These are phyloP conservation scores for Fusarium dimerum DNA, from an alignment of 2,329 filamentous ascomycete species.

Conservation along the genomic window DNA sequence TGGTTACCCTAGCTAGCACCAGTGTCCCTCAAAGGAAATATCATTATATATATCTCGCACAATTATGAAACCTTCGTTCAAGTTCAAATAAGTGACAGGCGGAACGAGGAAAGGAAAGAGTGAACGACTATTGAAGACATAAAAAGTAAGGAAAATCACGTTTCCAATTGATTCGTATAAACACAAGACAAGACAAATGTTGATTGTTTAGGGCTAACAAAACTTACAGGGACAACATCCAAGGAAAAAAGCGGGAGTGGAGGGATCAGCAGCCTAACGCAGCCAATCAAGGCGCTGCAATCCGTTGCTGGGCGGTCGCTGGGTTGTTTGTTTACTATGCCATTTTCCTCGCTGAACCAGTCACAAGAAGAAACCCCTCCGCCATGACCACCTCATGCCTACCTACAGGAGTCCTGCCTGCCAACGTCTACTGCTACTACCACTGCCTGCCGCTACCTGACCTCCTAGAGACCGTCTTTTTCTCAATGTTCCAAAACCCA, in stretches of 20 bases:
- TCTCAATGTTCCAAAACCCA: background rate
- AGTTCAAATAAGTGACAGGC: too few species aligned
- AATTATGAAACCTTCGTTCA: too few species aligned
- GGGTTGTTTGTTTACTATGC: constrained; percentile 38
- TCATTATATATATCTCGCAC: too few species aligned
- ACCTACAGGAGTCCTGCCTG: constrained; percentile 4
- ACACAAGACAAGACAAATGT: constrained; percentile 6
- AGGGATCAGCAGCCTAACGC: background rate
- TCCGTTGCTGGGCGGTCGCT: constrained; percentile 36
- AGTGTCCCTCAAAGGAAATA: too few species aligned
- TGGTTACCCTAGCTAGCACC: too few species aligned
- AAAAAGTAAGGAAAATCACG: constrained; percentile 5
- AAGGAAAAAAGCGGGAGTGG: constrained; percentile 13
- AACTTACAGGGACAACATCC: constrained; percentile 20
- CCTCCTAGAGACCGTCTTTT: background rate
- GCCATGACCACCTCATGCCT: constrained; percentile 9
- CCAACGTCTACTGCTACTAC: background rate
- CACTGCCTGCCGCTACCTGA: background rate
- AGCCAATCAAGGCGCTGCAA: constrained; percentile 23
- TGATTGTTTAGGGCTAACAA: constrained; percentile 15
- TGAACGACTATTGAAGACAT: too few species aligned
- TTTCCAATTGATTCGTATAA: constrained; percentile 6
- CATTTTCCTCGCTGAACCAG: constrained; percentile 14
- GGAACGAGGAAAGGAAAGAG: too few species aligned
- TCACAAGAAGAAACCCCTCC: constrained; percentile 15